Evolutionary conservation across 805 yeast genomes (phyloP), one percentile per base, ranked within the genome.

Genomic region (Torulaspora gathmanii): DNA sequence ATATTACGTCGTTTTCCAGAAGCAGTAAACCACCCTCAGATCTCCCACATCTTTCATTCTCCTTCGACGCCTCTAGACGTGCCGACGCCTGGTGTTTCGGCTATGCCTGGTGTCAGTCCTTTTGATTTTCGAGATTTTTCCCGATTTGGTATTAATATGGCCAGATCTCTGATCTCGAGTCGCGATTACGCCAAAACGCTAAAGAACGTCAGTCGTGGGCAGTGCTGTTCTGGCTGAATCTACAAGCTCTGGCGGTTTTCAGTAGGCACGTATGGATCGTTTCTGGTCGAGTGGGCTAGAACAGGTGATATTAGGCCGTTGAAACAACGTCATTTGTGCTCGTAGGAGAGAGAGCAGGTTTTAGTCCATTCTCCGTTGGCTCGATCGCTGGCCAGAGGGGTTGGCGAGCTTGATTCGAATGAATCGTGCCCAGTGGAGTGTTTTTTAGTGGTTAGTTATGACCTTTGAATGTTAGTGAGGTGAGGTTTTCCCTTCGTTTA

Each of bases 41-140:
- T 16, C 22, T 15, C 19, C 22, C 12, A 11, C 13, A 4, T 10
- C 22, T 22, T 10, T 22, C 8, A 10, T 22, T 3, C 10, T 5
- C 10, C 27, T 22, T 23, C 27, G 13, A 11, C 17, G 11, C 26
- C 20, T 20, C 16, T 13, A 17, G 26, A 33, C 25, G 7, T 19
- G 26, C 26, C 19, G 27, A 25, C 23, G 37, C 12, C 13, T 20
- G 13, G 20, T 7, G 40, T 27, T 37, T 30, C 35, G 29, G 9
- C 22, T 23, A 15, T 23, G 42, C 42, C 25, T 31, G 15, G 37
- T 28, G 12, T 7, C 30, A 17, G 4, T 13, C 11, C 22, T 25
- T 16, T 15, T 11, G 6, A 22, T 39, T 31, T 31, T 31, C 33
- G 25, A 39, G 37, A n/a, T 41, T 27, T 41, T 33, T 17, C 44